Percentiles rank a stretch among this genome's conserved stretches.
These are phyloP conservation scores for Eucalyptus marginata DNA, from an alignment of 345 rosid genomes.

Conservation along the genomic window DNA sequence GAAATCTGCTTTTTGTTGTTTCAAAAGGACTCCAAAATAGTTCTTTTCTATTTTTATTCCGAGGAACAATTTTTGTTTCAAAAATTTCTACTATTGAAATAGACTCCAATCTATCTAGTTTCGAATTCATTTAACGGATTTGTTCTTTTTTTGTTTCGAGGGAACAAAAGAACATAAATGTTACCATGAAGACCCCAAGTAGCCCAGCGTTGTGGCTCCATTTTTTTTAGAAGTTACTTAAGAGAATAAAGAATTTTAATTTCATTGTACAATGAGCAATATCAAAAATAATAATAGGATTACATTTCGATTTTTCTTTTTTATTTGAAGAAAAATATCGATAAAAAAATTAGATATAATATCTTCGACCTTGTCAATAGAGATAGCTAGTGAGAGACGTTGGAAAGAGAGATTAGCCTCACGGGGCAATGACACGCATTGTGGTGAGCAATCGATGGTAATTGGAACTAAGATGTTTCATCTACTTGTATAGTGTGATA, in stretches of 20 bases:
- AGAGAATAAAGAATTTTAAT: neutral
- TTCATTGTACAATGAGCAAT: neutral
- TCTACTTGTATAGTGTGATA: neutral
- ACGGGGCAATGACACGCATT: neutral
- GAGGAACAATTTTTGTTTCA: too few relatives aligned
- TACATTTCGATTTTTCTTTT: neutral
- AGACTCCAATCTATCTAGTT: neutral
- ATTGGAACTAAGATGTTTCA: neutral
- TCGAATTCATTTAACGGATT: too few relatives aligned
- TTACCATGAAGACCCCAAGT: too few relatives aligned
- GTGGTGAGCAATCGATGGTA: rapidly evolving
- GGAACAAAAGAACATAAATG: too few relatives aligned
- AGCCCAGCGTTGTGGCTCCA: neutral
- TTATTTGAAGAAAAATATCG: neutral
- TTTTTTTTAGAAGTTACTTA: neutral
- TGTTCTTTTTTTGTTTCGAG: too few relatives aligned
- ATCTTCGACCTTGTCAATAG: neutral
- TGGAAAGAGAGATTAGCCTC: neutral
- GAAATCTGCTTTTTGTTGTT: neutral
- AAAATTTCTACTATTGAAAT: too few relatives aligned
- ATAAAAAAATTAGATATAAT: neutral
- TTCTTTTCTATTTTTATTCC: too few relatives aligned
- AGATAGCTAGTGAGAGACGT: neutral
- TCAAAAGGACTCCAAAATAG: neutral
- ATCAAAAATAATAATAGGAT: neutral